Conservation (phyloP, 2,329 filamentous ascomycete species). For the Acephala macrosclerotiorum region DNA sequence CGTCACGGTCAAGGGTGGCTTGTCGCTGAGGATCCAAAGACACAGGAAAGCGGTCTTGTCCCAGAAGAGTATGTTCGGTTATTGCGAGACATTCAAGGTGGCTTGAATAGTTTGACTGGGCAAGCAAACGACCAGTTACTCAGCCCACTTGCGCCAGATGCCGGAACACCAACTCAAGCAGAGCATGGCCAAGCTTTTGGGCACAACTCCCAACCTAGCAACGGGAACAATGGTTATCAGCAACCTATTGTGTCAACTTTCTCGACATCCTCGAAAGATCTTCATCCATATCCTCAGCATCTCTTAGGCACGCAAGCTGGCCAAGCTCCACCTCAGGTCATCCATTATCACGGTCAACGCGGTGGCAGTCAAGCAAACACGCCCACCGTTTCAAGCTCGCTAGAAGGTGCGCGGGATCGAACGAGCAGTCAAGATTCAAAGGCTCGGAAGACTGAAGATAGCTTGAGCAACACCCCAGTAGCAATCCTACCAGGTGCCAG, state of each 20-base stretch:
- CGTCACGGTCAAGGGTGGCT: constrained; percentile 97
- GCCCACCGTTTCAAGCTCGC: constrained; percentile 54
- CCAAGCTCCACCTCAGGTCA: constrained; percentile 69
- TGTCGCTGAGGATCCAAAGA: constrained; percentile 94
- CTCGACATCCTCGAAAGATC: constrained; percentile 73
- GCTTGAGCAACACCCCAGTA: constrained; percentile 34
- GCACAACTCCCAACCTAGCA: constrained; percentile 53
- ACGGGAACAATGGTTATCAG: constrained; percentile 67
- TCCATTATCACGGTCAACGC: constrained; percentile 72
- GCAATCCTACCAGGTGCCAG: constrained; percentile 37
- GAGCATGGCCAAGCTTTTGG: constrained; percentile 59
- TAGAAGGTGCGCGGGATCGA: constrained; percentile 37
- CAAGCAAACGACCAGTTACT: constrained; percentile 59
- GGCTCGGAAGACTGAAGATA: constrained; percentile 34
- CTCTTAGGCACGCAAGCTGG: constrained; percentile 68
- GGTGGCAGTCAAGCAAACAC: constrained; percentile 74
- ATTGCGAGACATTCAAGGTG: constrained; percentile 91
- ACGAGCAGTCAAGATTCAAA: constrained; percentile 39
- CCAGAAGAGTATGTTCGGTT: constrained; percentile 96
- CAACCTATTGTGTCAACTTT: constrained; percentile 74
- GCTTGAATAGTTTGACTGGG: constrained; percentile 76
- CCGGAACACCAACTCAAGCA: constrained; percentile 66
- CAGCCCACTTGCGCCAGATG: constrained; percentile 61
- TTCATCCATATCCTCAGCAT: constrained; percentile 73
- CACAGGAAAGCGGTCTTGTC: constrained; percentile 91